Percentiles rank a stretch among this genome's conserved stretches.
Conservation (phyloP, 768 basidiomycete species). For the Hypholoma fasciculare region DNA sequence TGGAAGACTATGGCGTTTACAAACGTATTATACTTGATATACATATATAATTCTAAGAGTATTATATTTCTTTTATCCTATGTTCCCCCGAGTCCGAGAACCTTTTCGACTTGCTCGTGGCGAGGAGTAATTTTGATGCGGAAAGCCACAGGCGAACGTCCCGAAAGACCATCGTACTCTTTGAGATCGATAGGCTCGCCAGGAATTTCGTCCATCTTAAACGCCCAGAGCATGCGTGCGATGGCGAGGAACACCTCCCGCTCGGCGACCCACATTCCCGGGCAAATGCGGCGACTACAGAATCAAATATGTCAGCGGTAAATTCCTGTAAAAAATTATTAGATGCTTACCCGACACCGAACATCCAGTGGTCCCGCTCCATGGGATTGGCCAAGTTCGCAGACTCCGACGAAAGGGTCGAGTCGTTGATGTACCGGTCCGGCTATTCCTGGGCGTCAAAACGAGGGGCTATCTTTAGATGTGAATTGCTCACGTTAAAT, state of each 20-base stretch:
- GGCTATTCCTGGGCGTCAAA: slow-evolving; percentile 25
- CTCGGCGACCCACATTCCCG: slow-evolving; percentile 45
- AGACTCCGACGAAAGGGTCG: slow-evolving; percentile 39
- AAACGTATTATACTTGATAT: too few species aligned
- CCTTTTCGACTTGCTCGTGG: slow-evolving; percentile 26
- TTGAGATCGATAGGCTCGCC: slow-evolving; percentile 43
- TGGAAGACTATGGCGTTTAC: too few species aligned
- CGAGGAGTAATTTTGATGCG: slow-evolving; percentile 31
- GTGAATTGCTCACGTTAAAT: slow-evolving; percentile 24
- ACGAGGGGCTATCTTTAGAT: neutral
- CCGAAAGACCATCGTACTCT: slow-evolving; percentile 48
- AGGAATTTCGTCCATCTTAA: slow-evolving; percentile 39
- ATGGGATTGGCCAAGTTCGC: slow-evolving; percentile 40
- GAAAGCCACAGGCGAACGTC: slow-evolving; percentile 45
- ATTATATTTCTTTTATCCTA: neutral
- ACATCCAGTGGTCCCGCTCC: slow-evolving; percentile 52
- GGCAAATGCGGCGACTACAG: slow-evolving; percentile 38
- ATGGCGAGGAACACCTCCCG: slow-evolving; percentile 45
- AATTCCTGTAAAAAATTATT: neutral
- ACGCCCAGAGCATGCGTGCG: slow-evolving; percentile 49
- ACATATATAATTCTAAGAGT: too few species aligned
- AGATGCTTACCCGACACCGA: slow-evolving; percentile 43
- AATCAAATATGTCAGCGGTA: neutral
- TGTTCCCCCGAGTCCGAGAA: slow-evolving; percentile 11
- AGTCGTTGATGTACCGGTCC: slow-evolving; percentile 44